Evolutionary conservation across 2,329 filamentous ascomycete genomes (phyloP), one percentile per base, ranked within the genome.

Genomic region (Pseudocercospora pini-densiflorae): DNA sequence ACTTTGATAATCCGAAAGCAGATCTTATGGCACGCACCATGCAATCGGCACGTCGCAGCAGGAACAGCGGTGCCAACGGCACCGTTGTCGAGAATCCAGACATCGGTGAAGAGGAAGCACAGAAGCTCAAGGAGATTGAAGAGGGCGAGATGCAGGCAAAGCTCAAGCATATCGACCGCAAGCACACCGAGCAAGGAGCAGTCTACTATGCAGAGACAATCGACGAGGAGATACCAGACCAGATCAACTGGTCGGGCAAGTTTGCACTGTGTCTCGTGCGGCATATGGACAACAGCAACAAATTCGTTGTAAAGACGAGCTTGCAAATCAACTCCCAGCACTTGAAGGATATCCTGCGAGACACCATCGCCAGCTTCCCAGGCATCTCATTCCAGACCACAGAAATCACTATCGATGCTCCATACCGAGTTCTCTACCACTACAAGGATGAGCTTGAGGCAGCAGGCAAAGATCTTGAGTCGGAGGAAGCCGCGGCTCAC

Each of bases 401-500:
- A 31, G 73, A 75, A 21, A 70, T 76, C 40, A 69, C 68, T 33
- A 71, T 76, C 60, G 68, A 71, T 43, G 70, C 70, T 29, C 74
- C 74, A 1, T 75, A 75, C 51, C 73, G 69, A 16, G 68, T 73
- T 2, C 68, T 75, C 5, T 76, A 70, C 63, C 72, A 76, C 57
- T 75, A 75, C 66, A 71, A 68, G 36, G 57, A 72, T 19, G 74
- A 75, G 59, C 66, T 76, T n/a, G 69, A 72, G 60, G 59, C 63
- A 5, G 70, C 66, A 9, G 69, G 66, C 5, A 40, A 72, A 19
- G 66, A 59, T 27, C 67, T 72, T 40, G 71, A 71, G 51, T 65
- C 63, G 36, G 67, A 69, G 3, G 79, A 80, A 57, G 72, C 74
- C 10, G 70, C 72, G 5, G 66, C 73, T 21, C 78, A 79, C 61